phyloP scores from a whole-genome alignment of 129 eudicot genomes.

The Arctium lappa region DNA sequence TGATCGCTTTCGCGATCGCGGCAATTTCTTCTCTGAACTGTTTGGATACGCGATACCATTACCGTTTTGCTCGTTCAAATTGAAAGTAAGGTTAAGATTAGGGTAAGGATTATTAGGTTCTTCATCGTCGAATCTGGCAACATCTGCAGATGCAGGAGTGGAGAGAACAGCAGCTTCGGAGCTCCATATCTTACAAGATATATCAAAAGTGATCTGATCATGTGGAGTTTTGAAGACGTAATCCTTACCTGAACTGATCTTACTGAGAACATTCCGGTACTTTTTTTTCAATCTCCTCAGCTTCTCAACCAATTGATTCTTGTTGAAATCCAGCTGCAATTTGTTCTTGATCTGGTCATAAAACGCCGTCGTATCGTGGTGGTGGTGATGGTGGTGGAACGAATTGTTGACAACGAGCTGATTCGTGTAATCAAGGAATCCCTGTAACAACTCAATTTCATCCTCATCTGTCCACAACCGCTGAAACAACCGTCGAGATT shows the following conservation, averaged over 20 bases:
- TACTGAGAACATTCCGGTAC: constrained; percentile 55
- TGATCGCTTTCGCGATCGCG: constrained; percentile 51
- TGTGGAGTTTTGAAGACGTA: constrained; percentile 60
- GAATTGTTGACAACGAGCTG: constrained; percentile 20
- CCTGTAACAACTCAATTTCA: constrained; percentile 62
- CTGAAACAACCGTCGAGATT: constrained; percentile 39
- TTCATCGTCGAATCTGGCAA: constrained; percentile 51
- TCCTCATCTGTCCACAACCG: constrained; percentile 79
- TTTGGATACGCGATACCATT: constrained; percentile 35
- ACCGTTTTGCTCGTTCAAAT: constrained; percentile 26
- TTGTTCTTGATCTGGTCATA: constrained; percentile 69
- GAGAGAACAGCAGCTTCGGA: neutral
- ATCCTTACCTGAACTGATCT: constrained; percentile 56
- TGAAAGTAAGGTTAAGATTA: constrained; percentile 19
- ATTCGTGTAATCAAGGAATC: constrained; percentile 56
- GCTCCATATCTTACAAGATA: constrained; percentile 48
- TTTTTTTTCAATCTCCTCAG: constrained; percentile 66
- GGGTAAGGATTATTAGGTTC: constrained; percentile 43
- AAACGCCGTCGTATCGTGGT: constrained; percentile 73
- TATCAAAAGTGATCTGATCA: constrained; percentile 67
- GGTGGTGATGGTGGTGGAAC: constrained; percentile 28
- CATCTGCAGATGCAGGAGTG: constrained; percentile 9
- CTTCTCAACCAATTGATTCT: constrained; percentile 72
- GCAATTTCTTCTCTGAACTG: constrained; percentile 40
- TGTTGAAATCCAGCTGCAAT: constrained; percentile 66